Conservation (phyloP, 805 yeast species). For the Wickerhamomyces queroliae region DNA sequence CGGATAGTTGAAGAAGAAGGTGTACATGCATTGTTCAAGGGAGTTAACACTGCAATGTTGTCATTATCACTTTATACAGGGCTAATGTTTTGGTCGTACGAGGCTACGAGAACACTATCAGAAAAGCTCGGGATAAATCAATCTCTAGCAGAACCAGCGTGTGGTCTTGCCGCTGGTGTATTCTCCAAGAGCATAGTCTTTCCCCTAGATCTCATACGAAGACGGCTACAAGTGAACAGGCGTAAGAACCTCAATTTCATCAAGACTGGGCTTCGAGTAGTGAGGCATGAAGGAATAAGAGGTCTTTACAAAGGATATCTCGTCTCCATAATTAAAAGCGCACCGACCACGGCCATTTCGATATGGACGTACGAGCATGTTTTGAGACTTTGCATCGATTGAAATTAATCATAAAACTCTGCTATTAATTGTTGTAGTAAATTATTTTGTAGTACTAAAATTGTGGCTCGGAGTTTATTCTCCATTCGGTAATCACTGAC, state of each 20-base stretch:
- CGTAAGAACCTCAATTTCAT: conserved; percentile 24
- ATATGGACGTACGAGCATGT: conserved; percentile 54
- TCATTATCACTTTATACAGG: conserved; percentile 73
- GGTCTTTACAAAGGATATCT: conserved; percentile 75
- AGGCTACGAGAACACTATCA: conserved; percentile 24
- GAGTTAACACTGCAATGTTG: conserved; percentile 42
- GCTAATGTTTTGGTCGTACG: conserved; percentile 66
- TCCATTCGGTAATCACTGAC: too few relatives aligned
- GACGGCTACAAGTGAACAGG: conserved; percentile 64
- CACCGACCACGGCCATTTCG: conserved; percentile 70
- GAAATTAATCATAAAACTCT: background rate
- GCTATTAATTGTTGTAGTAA: too few relatives aligned
- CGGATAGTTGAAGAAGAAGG: conserved; percentile 29
- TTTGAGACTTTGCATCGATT: conserved; percentile 1
- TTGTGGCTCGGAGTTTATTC: background rate
- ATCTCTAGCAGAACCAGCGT: conserved; percentile 38
- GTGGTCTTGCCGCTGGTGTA: conserved; percentile 76
- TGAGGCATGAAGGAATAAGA: conserved; percentile 48
- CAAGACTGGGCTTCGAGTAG: conserved; percentile 30
- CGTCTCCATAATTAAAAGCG: conserved; percentile 68
- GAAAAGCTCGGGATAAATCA: conserved; percentile 7
- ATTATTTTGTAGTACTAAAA: too few relatives aligned
- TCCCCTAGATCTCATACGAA: conserved; percentile 81
- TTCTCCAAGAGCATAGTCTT: conserved; percentile 68
- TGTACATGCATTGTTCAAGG: conserved; percentile 40